Evolutionary conservation across 805 yeast species (phyloP).

Genomic region (Millerozyma miso): DNA sequence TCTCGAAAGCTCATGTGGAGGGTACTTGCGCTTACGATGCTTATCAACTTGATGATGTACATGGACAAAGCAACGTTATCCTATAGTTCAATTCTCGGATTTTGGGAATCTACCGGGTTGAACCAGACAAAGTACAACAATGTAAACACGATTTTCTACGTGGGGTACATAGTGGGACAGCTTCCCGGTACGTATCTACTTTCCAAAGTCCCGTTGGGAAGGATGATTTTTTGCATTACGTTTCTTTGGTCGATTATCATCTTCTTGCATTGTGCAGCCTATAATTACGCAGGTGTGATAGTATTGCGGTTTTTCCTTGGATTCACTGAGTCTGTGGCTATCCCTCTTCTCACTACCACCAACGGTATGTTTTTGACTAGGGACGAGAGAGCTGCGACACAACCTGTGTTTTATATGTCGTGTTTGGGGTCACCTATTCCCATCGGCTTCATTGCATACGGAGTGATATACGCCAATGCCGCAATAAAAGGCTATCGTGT

Average conservation of each 20-base stretch:
- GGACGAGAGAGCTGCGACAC: constrained; percentile 43
- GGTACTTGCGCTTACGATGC: constrained; percentile 11
- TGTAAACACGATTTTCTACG: constrained; percentile 50
- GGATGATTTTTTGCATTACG: constrained; percentile 31
- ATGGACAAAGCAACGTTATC: constrained; percentile 51
- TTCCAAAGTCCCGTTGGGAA: constrained; percentile 42
- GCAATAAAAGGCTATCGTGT: constrained; percentile 45
- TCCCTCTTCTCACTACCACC: constrained; percentile 39
- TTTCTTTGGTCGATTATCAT: constrained; percentile 44
- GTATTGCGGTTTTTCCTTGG: constrained; percentile 51
- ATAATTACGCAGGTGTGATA: constrained; percentile 42
- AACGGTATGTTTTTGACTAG: constrained; percentile 48
- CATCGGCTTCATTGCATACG: constrained; percentile 46
- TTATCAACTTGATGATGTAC: constrained; percentile 37
- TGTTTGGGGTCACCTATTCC: constrained; percentile 52
- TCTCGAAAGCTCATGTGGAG: constrained; percentile 20
- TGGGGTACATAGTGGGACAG: constrained; percentile 48
- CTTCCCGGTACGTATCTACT: constrained; percentile 38
- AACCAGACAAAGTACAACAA: constrained; percentile 42
- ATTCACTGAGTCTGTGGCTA: constrained; percentile 23
- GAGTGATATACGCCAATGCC: constrained; percentile 23
- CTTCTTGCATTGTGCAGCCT: constrained; percentile 44
- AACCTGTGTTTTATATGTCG: constrained; percentile 51
- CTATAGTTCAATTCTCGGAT: constrained; percentile 45
- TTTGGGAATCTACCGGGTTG: constrained; percentile 44